Base-by-base conservation (phyloP, 441 rosid genomes). In the Omphalea diandra region DNA sequence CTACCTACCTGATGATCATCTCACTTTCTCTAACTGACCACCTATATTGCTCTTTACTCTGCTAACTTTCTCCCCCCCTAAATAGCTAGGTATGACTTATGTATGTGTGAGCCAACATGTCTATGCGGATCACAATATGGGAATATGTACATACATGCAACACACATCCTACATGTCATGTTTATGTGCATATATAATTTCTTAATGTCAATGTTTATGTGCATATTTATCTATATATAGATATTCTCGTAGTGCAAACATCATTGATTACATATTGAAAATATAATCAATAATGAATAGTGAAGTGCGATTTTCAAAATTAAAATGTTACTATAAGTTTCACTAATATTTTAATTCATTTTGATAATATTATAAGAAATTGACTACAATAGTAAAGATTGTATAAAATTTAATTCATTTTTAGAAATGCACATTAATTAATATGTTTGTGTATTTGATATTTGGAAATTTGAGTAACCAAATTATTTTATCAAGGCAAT, bases 11-110 rank as follows among this genome's bases (percentile, higher is more conserved):
- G 29, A 52, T 22, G 4, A 2, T 50, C 15, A 29, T 14, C 26
- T 15, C 18, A 11, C 15, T 49, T 49, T 49, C 10, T 27, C 24
- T 22, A 5, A 11, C 4, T 14, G 12, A 33, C 7, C 29, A 66
- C 68, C 6, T 55, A 57, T 69, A 9, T 56, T 15, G 52, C 62
- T 59, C 35, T 78, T 59, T 4, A 64, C 44, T 75, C 64, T 73
- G 43, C 68, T 44, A 55, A 65, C 75, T 56, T n/a, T n/a, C 44
- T 40, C 44, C 68, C 22, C 71, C 59, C 69, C 17, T 62, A 7
- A 40, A 55, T 55, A 57, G 12, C 8, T 27, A 29, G 11, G 49
- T 26, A 56, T 72, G 63, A 71, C 55, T 18, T 64, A 63, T 38
- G 35, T 73, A 47, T 72, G 52, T 18, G 22, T 67, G 47, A n/a